Percentiles rank a stretch among this genome's conserved stretches.
Evolutionary conservation across 441 rosid species (phyloP).

Genomic region (Hura crepitans): DNA sequence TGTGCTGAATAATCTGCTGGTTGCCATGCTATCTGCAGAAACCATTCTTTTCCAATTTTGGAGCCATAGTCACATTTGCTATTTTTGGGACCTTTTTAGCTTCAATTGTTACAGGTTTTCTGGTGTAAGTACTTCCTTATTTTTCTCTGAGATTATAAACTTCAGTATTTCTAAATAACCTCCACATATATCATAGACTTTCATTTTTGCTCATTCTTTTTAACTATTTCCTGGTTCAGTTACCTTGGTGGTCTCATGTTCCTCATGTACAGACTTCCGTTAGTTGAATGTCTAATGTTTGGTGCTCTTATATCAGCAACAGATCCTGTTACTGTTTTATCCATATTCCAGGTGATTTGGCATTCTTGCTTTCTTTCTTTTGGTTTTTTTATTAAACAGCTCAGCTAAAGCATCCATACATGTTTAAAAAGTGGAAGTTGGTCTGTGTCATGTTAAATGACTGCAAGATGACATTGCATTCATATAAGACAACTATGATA

Average conservation of each 20-base stretch:
- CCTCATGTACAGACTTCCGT: conserved; percentile 87
- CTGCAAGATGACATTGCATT: not conserved
- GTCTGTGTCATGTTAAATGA: not conserved
- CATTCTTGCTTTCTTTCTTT: conserved; percentile 8
- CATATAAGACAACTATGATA: not conserved
- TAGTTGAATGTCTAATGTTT: conserved; percentile 92
- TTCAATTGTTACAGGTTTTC: conserved; percentile 72
- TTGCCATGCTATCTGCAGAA: conserved; percentile 47
- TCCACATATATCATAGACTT: not conserved
- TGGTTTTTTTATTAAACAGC: no score
- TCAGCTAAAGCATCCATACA: not conserved
- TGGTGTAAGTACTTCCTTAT: conserved; percentile 58
- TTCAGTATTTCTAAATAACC: not conserved
- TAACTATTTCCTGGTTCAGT: conserved; percentile 37
- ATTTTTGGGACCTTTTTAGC: conserved; percentile 83
- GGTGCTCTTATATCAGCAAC: conserved; percentile 99
- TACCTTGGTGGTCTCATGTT: conserved; percentile 77
- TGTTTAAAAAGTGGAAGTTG: not conserved
- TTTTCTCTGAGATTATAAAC: not conserved
- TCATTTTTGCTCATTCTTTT: conserved; percentile 10
- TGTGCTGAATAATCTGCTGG: not conserved
- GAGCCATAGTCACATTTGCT: conserved; percentile 93
- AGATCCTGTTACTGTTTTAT: conserved; percentile 95
- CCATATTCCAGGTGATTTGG: conserved; percentile 85
- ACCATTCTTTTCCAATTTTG: conserved; percentile 95